Conservation (phyloP, 768 basidiomycete species). For the Piloderma croceum region DNA sequence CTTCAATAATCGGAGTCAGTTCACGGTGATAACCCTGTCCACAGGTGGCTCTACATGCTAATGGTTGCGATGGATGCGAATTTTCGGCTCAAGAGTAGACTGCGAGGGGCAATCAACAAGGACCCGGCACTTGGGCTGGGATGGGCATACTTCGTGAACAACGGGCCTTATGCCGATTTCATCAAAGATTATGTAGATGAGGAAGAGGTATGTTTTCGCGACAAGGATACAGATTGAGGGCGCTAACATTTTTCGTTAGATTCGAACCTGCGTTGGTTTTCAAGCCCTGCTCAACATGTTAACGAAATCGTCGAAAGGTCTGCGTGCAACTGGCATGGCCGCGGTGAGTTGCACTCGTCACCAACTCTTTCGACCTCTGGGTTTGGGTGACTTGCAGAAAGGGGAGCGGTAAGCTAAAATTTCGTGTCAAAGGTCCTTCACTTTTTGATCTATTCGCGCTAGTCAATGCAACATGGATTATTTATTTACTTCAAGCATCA, state of each 20-base stretch:
- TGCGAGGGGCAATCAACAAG: conserved; percentile 17
- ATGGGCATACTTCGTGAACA: conserved; percentile 18
- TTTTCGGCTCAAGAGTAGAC: conserved; percentile 21
- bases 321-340: conserved; percentile 20
- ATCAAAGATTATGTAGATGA: conserved; percentile 6
- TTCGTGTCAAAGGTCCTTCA: neutral
- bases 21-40: neutral
- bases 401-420: conserved; percentile 23
- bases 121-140: conserved; percentile 23
- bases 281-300: conserved; percentile 21
- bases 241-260: too few species aligned
- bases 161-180: conserved; percentile 9
- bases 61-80: conserved; percentile 16
- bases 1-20: neutral
- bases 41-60: neutral
- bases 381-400: conserved; percentile 26
- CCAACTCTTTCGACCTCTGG: conserved; percentile 18
- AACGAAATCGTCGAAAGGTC: conserved; percentile 16
- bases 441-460: neutral
- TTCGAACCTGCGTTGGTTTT: conserved; percentile 21
- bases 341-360: conserved; percentile 19
- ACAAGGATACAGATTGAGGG: neutral
- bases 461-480: conserved; percentile 24
- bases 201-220: conserved; percentile 6
- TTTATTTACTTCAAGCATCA: conserved; percentile 14